phyloP scores from a whole-genome alignment of 2,329 filamentous ascomycete genomes.

The Podosphaera xanthii region DNA sequence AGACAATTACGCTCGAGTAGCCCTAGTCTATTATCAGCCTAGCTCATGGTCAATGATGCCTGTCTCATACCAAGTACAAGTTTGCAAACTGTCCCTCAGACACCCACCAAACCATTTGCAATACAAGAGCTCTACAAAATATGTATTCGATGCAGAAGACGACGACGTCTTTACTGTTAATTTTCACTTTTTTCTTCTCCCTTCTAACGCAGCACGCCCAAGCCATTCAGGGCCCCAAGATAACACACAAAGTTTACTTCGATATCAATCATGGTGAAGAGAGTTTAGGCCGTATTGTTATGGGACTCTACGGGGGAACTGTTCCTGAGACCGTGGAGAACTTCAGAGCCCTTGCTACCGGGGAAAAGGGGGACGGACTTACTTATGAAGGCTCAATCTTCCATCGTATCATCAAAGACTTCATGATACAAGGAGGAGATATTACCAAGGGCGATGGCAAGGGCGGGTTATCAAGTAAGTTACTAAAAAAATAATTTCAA shows the following conservation, averaged over 20 bases:
- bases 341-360: slow-evolving; percentile 61
- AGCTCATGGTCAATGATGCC: too few species aligned
- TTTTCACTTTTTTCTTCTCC: slow-evolving; percentile 52
- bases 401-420: slow-evolving; percentile 76
- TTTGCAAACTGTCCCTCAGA: background rate
- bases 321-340: slow-evolving; percentile 55
- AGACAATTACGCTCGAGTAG: too few species aligned
- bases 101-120: too few species aligned
- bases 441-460: slow-evolving; percentile 67
- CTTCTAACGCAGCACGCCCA: slow-evolving; percentile 54
- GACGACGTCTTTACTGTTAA: slow-evolving; percentile 37
- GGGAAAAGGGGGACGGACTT: slow-evolving; percentile 71
- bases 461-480: slow-evolving; percentile 63
- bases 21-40: too few species aligned
- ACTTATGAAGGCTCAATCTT: slow-evolving; percentile 64
- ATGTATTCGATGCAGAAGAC: background rate
- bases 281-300: slow-evolving; percentile 48
- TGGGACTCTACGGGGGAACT: slow-evolving; percentile 73
- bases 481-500: slow-evolving; percentile 6
- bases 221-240: slow-evolving; percentile 71
- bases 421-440: slow-evolving; percentile 85
- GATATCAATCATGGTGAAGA: slow-evolving; percentile 60
- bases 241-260: slow-evolving; percentile 88
- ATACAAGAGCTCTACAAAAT: background rate
- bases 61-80: background rate